phyloP scores from a whole-genome alignment of 176 grass and related monocot species.

The Metroxylon sagu region DNA sequence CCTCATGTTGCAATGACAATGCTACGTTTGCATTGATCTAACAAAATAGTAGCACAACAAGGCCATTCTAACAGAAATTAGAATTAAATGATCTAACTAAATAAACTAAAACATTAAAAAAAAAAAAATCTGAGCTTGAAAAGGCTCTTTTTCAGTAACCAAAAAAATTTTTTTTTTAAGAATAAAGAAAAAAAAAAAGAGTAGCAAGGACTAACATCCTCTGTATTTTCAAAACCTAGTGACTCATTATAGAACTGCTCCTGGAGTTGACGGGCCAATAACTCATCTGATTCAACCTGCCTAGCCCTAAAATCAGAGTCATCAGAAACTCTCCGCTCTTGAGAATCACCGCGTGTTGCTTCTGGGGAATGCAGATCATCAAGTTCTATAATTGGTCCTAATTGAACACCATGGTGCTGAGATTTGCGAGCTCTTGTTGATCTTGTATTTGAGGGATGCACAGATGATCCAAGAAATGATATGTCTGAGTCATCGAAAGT shows the following conservation, averaged over 20 bases:
- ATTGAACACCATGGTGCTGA: slow-evolving; percentile 9
- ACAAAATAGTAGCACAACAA: neutral
- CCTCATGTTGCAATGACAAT: slow-evolving; percentile 73
- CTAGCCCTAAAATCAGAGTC: slow-evolving; percentile 23
- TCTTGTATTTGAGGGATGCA: slow-evolving; percentile 8
- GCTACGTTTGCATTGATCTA: slow-evolving; percentile 79
- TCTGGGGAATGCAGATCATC: slow-evolving; percentile 31
- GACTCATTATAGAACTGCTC: slow-evolving; percentile 83
- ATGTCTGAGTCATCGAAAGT: slow-evolving; percentile 23
- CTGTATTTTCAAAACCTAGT: slow-evolving; percentile 29
- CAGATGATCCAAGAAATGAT: slow-evolving; percentile 24
- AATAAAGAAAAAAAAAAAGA: neutral
- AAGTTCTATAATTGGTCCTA: slow-evolving; percentile 52
- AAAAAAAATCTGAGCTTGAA: too few species aligned
- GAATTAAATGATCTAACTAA: too few species aligned
- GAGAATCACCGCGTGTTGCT: neutral
- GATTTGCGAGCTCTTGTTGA: slow-evolving; percentile 24
- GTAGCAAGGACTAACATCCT: slow-evolving; percentile 39
- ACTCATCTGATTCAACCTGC: slow-evolving; percentile 78
- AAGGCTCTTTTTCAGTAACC: too few species aligned
- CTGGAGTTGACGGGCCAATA: slow-evolving; percentile 82
- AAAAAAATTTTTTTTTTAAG: neutral
- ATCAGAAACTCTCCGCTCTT: slow-evolving; percentile 7
- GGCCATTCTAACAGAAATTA: neutral
- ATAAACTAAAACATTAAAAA: too few species aligned